These are phyloP conservation scores for Diplogelasinospora grovesii DNA, from an alignment of 495 filamentous ascomycete species.

Conservation along the genomic window DNA sequence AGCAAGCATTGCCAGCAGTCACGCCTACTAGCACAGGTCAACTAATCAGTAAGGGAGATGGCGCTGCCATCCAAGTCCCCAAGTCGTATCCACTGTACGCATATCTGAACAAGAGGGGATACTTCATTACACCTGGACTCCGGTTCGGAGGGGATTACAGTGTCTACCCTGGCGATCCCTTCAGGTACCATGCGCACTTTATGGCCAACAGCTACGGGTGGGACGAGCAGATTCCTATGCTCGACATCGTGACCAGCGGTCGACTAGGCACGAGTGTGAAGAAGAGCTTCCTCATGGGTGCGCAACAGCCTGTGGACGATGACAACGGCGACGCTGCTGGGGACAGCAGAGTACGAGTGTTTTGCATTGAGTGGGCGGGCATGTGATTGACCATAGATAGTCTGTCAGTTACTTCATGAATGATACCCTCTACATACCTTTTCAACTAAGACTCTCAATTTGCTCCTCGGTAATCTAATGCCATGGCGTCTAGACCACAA, in stretches of 20 bases:
- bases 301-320: conserved; percentile 20
- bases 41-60: conserved; percentile 25
- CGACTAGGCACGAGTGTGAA: conserved; percentile 90
- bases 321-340: conserved; percentile 1
- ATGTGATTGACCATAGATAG: conserved; percentile 15
- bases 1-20: conserved; percentile 16
- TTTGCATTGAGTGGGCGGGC: conserved; percentile 31
- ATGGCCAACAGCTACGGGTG: conserved; percentile 69
- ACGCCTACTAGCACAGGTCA: conserved; percentile 18
- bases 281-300: conserved; percentile 87
- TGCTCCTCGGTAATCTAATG: too few species aligned
- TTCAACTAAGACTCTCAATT: too few species aligned
- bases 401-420: neutral
- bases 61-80: conserved; percentile 18
- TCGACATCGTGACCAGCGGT: conserved; percentile 79
- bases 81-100: conserved; percentile 56
- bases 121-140: conserved; percentile 84
- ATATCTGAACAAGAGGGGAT: conserved; percentile 70
- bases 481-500: too few species aligned
- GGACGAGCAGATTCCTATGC: conserved; percentile 77
- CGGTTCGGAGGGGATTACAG: conserved; percentile 92
- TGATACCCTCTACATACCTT: conserved; percentile 5
- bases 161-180: conserved; percentile 89
- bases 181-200: conserved; percentile 94
- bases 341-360: conserved; percentile 23